A percentile compares a stretch with the other conserved stretches of the same genome.
Conservation (phyloP, 2,329 filamentous ascomycete species). For the Diaporthe citrichinensis region DNA sequence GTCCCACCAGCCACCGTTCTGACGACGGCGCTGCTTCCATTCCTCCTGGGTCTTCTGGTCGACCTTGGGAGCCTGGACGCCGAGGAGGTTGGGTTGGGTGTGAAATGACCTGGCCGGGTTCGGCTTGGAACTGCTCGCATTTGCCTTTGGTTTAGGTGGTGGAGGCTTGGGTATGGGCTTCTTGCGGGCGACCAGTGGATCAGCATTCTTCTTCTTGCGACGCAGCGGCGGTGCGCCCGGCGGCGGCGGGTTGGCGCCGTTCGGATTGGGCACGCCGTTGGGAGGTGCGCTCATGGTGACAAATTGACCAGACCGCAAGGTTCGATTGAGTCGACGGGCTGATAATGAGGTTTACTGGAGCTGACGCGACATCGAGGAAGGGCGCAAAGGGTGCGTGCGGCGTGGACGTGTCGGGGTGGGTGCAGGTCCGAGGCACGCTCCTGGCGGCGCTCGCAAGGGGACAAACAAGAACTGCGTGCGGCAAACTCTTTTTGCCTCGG, state of each 20-base stretch:
- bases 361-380: constrained; percentile 14
- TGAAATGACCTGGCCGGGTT: constrained; percentile 43
- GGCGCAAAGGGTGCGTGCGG: constrained; percentile 2
- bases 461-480: background rate
- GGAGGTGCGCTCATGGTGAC: constrained; percentile 61
- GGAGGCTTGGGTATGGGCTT: constrained; percentile 55
- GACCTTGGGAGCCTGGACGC: constrained; percentile 45
- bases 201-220: constrained; percentile 63
- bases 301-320: background rate
- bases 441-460: constrained; percentile 9
- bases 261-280: constrained; percentile 48
- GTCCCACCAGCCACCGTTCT: constrained; percentile 71
- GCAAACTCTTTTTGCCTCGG: background rate
- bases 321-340: background rate
- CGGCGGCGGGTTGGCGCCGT: constrained; percentile 44
- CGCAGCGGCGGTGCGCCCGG: constrained; percentile 54
- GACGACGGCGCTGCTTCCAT: constrained; percentile 59
- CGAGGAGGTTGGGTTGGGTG: constrained; percentile 41
- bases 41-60: constrained; percentile 48
- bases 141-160: constrained; percentile 50
- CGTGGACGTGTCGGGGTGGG: background rate
- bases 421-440: constrained; percentile 22
- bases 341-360: background rate
- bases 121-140: constrained; percentile 45
- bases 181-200: constrained; percentile 76